These are phyloP conservation scores for Colletotrichum aenigma DNA, from an alignment of 2,329 filamentous ascomycete species.

Conservation along the genomic window DNA sequence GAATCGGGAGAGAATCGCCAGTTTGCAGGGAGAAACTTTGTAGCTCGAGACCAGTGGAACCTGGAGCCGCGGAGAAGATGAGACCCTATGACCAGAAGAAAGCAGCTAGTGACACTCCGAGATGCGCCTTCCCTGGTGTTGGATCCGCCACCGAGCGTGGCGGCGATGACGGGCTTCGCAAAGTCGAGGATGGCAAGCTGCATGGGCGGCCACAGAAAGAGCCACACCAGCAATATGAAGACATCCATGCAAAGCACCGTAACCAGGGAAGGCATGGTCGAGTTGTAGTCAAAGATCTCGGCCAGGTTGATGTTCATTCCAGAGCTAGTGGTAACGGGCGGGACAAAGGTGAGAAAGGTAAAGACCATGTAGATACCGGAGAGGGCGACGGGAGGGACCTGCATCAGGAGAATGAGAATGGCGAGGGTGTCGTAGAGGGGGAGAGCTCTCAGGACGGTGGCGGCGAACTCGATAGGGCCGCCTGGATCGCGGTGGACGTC, in stretches of 20 bases:
- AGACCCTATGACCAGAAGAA: slow-evolving; percentile 67
- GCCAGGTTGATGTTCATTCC: slow-evolving; percentile 82
- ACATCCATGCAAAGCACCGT: slow-evolving; percentile 86
- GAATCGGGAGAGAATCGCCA: slow-evolving; percentile 49
- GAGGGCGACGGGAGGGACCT: slow-evolving; percentile 85
- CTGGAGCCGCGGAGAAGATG: slow-evolving; percentile 56
- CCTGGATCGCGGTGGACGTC: slow-evolving; percentile 74
- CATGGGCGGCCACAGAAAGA: slow-evolving; percentile 85
- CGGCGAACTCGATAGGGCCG: slow-evolving; percentile 76
- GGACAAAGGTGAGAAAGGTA: slow-evolving; percentile 90
- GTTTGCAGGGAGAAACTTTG: slow-evolving; percentile 49
- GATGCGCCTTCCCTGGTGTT: slow-evolving; percentile 71
- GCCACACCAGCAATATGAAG: slow-evolving; percentile 82
- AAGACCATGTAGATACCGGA: slow-evolving; percentile 92
- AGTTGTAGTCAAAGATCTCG: slow-evolving; percentile 88
- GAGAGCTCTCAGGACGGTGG: slow-evolving; percentile 87
- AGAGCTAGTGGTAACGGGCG: slow-evolving; percentile 78
- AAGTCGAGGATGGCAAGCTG: slow-evolving; percentile 89
- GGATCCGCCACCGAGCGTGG: slow-evolving; percentile 85
- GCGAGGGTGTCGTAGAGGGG: slow-evolving; percentile 94
- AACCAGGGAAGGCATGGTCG: slow-evolving; percentile 83
- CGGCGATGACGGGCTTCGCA: slow-evolving; percentile 90
- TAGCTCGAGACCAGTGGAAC: slow-evolving; percentile 51
- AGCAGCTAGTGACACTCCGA: slow-evolving; percentile 73
- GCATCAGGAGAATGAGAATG: slow-evolving; percentile 93